Evolutionary conservation across 2,329 filamentous ascomycete genomes (phyloP).

Genomic region (Rutstroemia sp.): DNA sequence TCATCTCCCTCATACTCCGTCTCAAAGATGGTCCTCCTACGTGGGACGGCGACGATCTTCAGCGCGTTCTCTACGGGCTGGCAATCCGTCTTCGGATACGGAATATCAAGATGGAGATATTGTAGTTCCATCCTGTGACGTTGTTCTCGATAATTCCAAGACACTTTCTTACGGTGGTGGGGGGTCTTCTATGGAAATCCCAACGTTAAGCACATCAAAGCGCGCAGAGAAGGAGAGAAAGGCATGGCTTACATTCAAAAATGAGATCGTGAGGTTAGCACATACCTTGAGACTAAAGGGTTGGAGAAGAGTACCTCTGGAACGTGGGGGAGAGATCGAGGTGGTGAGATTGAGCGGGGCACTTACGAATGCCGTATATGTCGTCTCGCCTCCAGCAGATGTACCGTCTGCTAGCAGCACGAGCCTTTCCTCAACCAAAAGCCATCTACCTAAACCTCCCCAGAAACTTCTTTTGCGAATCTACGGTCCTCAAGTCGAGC

Average conservation of each 20-base stretch:
- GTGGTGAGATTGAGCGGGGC: constrained; percentile 81
- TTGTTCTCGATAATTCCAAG: constrained; percentile 80
- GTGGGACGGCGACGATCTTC: constrained; percentile 15
- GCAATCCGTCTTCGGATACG: constrained; percentile 67
- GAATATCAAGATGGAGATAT: constrained; percentile 77
- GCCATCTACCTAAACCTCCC: constrained; percentile 22
- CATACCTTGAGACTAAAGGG: constrained; percentile 88
- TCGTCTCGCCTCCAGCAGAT: constrained; percentile 73
- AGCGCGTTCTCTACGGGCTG: constrained; percentile 10
- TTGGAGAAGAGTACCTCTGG: constrained; percentile 77
- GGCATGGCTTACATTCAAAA: constrained; percentile 82
- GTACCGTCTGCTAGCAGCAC: constrained; percentile 32
- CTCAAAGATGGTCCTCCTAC: constrained; percentile 17
- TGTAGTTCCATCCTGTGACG: constrained; percentile 79
- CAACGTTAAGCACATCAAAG: constrained; percentile 35
- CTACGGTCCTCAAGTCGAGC: constrained; percentile 91
- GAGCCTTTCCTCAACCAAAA: constrained; percentile 33
- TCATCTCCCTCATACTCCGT: constrained; percentile 20
- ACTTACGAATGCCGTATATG: constrained; percentile 93
- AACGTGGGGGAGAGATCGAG: constrained; percentile 58
- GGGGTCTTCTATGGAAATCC: constrained; percentile 32
- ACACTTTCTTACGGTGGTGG: constrained; percentile 68
- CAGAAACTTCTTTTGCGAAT: constrained; percentile 78
- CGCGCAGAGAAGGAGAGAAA: constrained; percentile 60
- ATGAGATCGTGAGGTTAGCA: constrained; percentile 79